Evolutionary conservation across 1,284 basidiomycete genomes (phyloP).

Genomic region (Ceratobasidium sp.): DNA sequence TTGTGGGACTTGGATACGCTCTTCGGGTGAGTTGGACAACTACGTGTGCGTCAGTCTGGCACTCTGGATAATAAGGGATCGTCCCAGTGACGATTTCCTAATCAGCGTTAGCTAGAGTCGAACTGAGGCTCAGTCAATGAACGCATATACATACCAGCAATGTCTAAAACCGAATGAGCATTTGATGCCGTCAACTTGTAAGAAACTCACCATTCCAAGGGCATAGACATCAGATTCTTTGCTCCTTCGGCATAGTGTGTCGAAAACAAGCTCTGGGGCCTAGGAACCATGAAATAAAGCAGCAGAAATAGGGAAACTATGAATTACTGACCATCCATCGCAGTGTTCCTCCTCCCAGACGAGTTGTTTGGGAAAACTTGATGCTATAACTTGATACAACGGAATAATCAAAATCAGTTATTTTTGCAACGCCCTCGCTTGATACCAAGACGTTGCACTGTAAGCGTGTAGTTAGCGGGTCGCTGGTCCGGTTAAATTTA

Average conservation of each 20-base stretch:
- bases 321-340: constrained; percentile 1
- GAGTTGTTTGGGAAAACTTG: neutral
- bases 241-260: neutral
- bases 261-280: constrained; percentile 3
- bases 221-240: neutral
- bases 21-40: too few species aligned
- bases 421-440: neutral
- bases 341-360: neutral
- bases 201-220: constrained; percentile 1
- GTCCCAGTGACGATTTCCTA: constrained; percentile 3
- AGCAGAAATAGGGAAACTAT: neutral
- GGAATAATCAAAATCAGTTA: neutral
- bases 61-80: neutral
- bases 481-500: too few species aligned
- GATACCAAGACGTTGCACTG: neutral
- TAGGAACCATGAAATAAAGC: neutral
- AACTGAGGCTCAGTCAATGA: neutral
- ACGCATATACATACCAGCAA: neutral
- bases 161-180: neutral
- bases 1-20: neutral
- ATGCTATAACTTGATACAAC: neutral
- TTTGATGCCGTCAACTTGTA: neutral
- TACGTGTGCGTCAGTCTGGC: neutral
- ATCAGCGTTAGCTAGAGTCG: neutral
- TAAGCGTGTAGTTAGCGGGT: neutral